Evolutionary conservation across 768 basidiomycete species (phyloP), one percentile per base, ranked within the genome.

Genomic region (Coprinellus micaceus): DNA sequence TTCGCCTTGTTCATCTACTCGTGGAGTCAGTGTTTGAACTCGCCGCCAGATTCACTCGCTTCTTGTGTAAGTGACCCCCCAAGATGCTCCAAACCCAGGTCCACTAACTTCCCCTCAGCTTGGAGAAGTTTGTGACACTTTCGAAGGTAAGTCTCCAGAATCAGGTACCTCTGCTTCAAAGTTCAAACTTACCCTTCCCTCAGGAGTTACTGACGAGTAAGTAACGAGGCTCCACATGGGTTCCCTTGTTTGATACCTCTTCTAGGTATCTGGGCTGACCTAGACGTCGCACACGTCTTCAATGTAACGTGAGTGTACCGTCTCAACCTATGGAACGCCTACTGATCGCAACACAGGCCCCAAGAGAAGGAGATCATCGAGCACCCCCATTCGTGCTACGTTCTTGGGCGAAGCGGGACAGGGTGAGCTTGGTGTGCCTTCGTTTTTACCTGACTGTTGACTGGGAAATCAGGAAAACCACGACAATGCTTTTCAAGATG

Each of bases 401-500:
- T 88, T 28, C 65, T 87, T 9, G 86, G 88, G 0, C 74, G 88
- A 24, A 88, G 87, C 62, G 88, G 88, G 2, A 89, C 88, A 0
- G 88, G 88, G 88, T 87, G 61, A 10, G 62, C 53, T 0, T 3
- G 46, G 46, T 6, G 41, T 33, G 3, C 10, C 44, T 36, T 22
- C 9, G 1, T 2, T 36, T 29, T 29, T 25, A 13, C 12, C 49
- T 22, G 6, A 24, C 21, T 19, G 36, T 22, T 21, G 24, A 19
- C 46, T 60, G 26, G 24, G 41, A 19, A 33, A 43, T 17, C 60
- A 88, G 88, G 0, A 89, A 89, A 76, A 89, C 86, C 0, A 89
- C 88, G 0, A 85, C 86, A 0, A 88, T 90, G 78, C 71, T 90
- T 1, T 86, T 85, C 72, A 89, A 87, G 66, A 89, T 90, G 79